Conservation (phyloP, 1,284 basidiomycete genomes). For the Mycena citricolor region DNA sequence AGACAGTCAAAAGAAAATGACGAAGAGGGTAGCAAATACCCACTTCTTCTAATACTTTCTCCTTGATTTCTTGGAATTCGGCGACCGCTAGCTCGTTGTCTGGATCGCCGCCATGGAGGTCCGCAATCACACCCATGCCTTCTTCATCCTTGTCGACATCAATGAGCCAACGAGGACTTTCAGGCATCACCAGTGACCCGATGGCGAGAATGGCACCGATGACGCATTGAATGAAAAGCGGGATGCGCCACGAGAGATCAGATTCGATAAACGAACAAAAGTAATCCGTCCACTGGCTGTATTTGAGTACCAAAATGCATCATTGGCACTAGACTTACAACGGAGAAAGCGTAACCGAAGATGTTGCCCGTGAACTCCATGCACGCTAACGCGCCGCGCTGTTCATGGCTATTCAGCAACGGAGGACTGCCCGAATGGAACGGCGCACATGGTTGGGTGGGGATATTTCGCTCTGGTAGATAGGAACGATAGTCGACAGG, state of each 20-base stretch:
- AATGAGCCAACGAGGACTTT: constrained; percentile 93
- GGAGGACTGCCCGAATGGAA: neutral
- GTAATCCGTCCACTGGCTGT: constrained; percentile 89
- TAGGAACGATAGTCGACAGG: constrained; percentile 95
- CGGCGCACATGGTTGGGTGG: constrained; percentile 84
- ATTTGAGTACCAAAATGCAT: constrained; percentile 4
- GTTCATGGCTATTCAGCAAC: constrained; percentile 18
- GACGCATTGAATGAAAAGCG: constrained; percentile 84
- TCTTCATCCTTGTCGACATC: constrained; percentile 86
- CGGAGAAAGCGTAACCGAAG: constrained; percentile 91
- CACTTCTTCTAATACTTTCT: constrained; percentile 82
- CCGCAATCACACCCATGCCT: constrained; percentile 87
- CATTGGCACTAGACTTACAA: constrained; percentile 54
- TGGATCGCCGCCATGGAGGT: constrained; percentile 87
- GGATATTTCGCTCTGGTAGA: constrained; percentile 97
- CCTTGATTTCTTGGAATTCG: constrained; percentile 93
- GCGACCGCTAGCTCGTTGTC: constrained; percentile 71
- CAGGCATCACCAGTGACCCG: constrained; percentile 88
- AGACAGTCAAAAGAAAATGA: neutral
- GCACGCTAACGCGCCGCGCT: constrained; percentile 90
- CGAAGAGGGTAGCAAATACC: constrained; percentile 28
- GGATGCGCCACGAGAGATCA: constrained; percentile 81
- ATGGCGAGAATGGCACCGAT: constrained; percentile 83
- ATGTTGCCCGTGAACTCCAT: constrained; percentile 98
- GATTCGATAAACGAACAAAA: constrained; percentile 87